Evolutionary conservation across 257 asterid genomes (phyloP), one percentile per base, ranked within the genome.

Genomic region (Solanum megistacrolobum): DNA sequence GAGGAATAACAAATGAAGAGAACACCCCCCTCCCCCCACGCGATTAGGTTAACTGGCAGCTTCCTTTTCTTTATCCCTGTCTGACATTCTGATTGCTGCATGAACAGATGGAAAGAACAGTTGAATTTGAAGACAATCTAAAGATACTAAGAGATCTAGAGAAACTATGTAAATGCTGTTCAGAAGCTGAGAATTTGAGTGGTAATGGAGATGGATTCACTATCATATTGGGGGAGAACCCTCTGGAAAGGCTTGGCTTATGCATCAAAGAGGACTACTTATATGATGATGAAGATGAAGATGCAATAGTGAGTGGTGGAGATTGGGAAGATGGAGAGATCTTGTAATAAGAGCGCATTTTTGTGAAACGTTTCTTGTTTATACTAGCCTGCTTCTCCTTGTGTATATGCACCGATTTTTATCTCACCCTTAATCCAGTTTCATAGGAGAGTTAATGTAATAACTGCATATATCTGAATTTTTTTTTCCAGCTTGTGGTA

Each of bases 291-390:
- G 94, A 90, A 2, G 92, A 90, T 0, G 92, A 88, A 43, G 93
- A 89, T 31, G 46, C 85, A 9, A 18, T 36, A 82, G 79, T 92
- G 88, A 76, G 52, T 35, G 89, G 48, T 35, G 89, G 48, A 10
- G 91, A 90, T 12, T 62, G 88, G 38, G 98, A 94, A 88, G 96
- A 95, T 82, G 98, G 96, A 12, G 98, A 94, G 88, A 96, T 94
- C 43, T 71, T 91, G n/a, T 81, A 16, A 1, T 89, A 86, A 60
- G 71, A 32, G 66, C 66, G 2, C 38, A 29, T 78, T 78, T 78
- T 81, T 81, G 66, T 81, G 27, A 5, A 81, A 2, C 85, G 23
- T 46, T 81, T 46, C 85, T 81, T 46, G 66, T 81, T 81, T 48
- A 46, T 81, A 46, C 39, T 27, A 81, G 66, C 10, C 21, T 14